Percentiles rank a stretch among this genome's conserved stretches.
Conservation (phyloP, 257 asterid genomes). For the Capsicum baccatum region DNA sequence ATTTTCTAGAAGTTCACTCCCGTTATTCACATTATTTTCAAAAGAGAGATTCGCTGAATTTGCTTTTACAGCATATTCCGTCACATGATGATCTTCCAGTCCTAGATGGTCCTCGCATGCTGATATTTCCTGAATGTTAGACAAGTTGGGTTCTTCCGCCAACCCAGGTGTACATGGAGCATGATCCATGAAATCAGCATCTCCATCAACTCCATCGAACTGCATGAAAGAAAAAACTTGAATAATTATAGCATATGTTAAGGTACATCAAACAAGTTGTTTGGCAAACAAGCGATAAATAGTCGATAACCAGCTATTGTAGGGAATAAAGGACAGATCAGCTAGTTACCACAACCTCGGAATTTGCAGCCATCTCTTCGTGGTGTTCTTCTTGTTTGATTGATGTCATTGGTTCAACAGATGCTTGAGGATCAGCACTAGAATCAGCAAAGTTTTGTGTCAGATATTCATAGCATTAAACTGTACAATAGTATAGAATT, state of each 20-base stretch:
- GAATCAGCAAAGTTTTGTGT: slow-evolving; percentile 37
- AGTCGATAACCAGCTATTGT: slow-evolving; percentile 5
- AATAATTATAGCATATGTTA: background rate
- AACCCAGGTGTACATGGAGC: slow-evolving; percentile 97
- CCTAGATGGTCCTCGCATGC: slow-evolving; percentile 85
- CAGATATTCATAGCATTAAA: slow-evolving; percentile 9
- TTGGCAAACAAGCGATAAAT: slow-evolving; percentile 14
- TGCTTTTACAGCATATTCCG: slow-evolving; percentile 46
- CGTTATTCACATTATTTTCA: slow-evolving; percentile 38
- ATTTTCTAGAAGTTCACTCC: slow-evolving; percentile 45
- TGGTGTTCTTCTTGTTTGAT: slow-evolving; percentile 61
- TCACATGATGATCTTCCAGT: slow-evolving; percentile 58
- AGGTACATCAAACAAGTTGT: background rate
- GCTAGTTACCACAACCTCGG: slow-evolving; percentile 58
- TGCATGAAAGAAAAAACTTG: slow-evolving; percentile 32
- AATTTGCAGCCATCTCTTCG: slow-evolving; percentile 48
- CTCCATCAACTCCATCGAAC: slow-evolving; percentile 58
- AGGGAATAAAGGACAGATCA: background rate
- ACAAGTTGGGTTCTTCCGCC: slow-evolving; percentile 75
- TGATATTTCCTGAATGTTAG: slow-evolving; percentile 77
- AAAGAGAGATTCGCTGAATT: slow-evolving; percentile 39
- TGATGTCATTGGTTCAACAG: slow-evolving; percentile 59
- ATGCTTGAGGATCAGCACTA: slow-evolving; percentile 80
- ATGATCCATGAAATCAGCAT: slow-evolving; percentile 69
- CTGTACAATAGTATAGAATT: background rate